Evolutionary conservation across 2,329 filamentous ascomycete species (phyloP), one percentile per base, ranked within the genome.

Genomic region (Juglanconis sp.): DNA sequence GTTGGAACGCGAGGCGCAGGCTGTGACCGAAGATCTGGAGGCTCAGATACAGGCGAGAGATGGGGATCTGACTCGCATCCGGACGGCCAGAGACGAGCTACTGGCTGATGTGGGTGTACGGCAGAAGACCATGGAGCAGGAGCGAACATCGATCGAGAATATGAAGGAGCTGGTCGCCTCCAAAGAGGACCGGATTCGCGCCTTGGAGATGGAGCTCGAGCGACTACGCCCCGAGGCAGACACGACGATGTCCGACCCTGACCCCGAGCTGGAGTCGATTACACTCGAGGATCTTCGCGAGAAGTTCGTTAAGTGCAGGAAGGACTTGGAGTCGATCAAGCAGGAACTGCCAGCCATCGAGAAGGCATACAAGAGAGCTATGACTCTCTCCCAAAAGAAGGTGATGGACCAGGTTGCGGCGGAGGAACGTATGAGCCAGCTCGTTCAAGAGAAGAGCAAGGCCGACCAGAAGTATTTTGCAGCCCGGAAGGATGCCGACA

Each of bases 381-480:
- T 93, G 70, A 87, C 87, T 30, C 75, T 96, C 60, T 92, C 92
- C 7, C 88, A 89, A 55, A 94, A 92, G 77, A 98, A 96, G 74
- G 87, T 96, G 38, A 83, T 89, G 68, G 92, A 96, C 64, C 86
- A 90, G 56, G 79, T 81, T 5, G 80, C 83, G 4, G 78, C 92
- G 70, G 93, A 98, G 75, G 92, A 96, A 59, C 90, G 89, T 64
- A 80, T 94, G 42, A 78, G 85, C 17, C 80, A 90, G 31, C 77
- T 96, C 24, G 86, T 85, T 46, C 91, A 92, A 0, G 92, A 99
- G 75, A 99, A 99, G 78, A 87, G 89, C 65, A 98, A 97, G 74
- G 94, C 94, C 1, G 95, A 99, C 70, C 94, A 98, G 71, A 98
- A 98, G 75, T 99, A 96, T 72, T 98, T 98, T 73, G 91, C 91